Evolutionary conservation across 352 stramenopile species (phyloP).

Genomic region (Nothophytophthora sp.): DNA sequence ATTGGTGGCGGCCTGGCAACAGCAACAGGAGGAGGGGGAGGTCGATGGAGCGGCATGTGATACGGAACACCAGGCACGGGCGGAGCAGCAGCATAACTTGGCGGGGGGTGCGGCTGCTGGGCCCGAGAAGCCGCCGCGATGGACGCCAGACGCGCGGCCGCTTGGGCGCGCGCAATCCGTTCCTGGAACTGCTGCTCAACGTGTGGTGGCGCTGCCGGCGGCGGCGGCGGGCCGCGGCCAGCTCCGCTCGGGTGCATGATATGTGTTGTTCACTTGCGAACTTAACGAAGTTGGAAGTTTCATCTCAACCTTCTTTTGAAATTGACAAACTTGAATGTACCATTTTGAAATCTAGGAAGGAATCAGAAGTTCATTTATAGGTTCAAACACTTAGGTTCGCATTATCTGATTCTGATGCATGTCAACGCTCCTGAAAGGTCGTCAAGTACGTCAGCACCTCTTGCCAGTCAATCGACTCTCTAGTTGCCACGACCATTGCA

Average conservation of each 20-base stretch:
- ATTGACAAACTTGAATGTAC: no score
- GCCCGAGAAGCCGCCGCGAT: constrained; percentile 34
- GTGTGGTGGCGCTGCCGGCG: constrained; percentile 18
- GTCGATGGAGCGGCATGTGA: not conserved
- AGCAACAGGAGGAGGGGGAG: constrained; percentile 4
- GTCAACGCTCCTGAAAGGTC: no score
- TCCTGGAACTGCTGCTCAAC: constrained; percentile 51
- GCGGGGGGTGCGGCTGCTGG: not conserved
- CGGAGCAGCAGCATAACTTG: not conserved
- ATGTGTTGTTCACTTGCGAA: no score
- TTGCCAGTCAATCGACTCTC: no score
- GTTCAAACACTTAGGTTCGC: no score
- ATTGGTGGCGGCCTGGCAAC: constrained; percentile 3
- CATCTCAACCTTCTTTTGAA: no score
- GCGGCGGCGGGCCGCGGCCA: constrained; percentile 1
- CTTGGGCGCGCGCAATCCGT: constrained; percentile 56
- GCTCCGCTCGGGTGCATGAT: no score
- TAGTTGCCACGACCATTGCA: constrained; percentile 21
- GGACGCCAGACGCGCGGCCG: constrained; percentile 52
- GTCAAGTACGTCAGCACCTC: no score
- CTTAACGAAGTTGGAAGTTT: no score
- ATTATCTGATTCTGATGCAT: no score
- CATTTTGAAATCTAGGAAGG: no score
- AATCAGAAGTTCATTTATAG: no score
- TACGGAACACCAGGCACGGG: constrained; percentile 14